These are phyloP conservation scores for Trichoderma aggressivum DNA, from an alignment of 2,329 filamentous ascomycete species.

Conservation along the genomic window DNA sequence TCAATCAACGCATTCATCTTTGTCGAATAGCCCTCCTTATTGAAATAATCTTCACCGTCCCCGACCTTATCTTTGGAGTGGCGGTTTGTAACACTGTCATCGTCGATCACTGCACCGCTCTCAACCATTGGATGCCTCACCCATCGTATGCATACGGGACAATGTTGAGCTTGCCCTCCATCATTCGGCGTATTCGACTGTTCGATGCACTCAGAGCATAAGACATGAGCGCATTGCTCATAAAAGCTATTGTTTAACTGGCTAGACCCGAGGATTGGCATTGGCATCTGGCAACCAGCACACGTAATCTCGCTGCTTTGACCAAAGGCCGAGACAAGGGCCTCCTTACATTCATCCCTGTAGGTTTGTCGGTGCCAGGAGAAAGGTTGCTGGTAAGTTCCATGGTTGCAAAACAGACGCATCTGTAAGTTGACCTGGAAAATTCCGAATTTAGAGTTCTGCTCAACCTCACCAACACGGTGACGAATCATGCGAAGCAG, in stretches of 20 bases:
- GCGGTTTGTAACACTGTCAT: not conserved
- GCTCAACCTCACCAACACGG: conserved; percentile 34
- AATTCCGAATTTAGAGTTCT: conserved; percentile 39
- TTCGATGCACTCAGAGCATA: conserved; percentile 32
- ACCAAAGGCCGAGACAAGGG: conserved; percentile 24
- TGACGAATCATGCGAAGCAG: conserved; percentile 39
- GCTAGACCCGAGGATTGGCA: conserved; percentile 3
- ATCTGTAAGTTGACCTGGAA: conserved; percentile 47
- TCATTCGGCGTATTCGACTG: conserved; percentile 21
- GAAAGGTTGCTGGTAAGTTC: conserved; percentile 45
- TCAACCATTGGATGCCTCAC: not conserved
- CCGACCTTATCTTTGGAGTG: not conserved
- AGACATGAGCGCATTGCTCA: conserved; percentile 30
- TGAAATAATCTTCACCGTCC: conserved; percentile 24
- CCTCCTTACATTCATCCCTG: conserved; percentile 34
- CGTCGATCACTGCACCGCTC: not conserved
- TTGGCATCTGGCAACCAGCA: conserved; percentile 33
- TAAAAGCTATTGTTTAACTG: conserved; percentile 20
- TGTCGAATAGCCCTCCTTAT: conserved; percentile 28
- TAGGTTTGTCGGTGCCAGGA: conserved; percentile 34
- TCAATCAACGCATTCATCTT: conserved; percentile 34
- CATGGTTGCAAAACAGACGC: conserved; percentile 49
- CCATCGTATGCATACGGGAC: not conserved
- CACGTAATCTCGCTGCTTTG: conserved; percentile 28
- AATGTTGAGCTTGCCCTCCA: not conserved